Conservation (phyloP, 2,329 filamentous ascomycete species). For the Dichotomopilus funicola region DNA sequence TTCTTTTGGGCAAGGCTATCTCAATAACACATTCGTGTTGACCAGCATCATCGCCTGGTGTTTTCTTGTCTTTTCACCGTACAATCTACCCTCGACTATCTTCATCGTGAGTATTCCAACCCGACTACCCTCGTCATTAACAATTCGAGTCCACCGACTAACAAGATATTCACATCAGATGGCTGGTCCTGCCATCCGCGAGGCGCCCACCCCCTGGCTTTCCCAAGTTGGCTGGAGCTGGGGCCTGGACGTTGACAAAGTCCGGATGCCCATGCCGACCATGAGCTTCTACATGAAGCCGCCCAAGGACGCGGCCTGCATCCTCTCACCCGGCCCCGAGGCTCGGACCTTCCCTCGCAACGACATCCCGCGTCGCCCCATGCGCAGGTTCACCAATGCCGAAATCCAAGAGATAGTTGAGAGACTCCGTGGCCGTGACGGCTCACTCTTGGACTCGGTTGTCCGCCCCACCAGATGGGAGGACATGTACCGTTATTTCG, state of each 20-base stretch:
- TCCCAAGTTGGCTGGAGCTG: background rate
- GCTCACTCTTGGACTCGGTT: slow-evolving; percentile 20
- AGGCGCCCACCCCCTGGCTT: background rate
- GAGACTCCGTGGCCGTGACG: background rate
- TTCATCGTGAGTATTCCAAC: background rate
- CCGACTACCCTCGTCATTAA: background rate
- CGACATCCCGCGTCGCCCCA: background rate
- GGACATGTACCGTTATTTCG: slow-evolving; percentile 43
- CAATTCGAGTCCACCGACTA: background rate
- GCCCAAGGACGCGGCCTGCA: slow-evolving; percentile 22
- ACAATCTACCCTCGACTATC: too few species aligned
- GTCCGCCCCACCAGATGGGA: slow-evolving; percentile 25
- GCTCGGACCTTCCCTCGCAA: slow-evolving; percentile 4
- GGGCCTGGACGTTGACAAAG: background rate
- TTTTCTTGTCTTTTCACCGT: too few species aligned
- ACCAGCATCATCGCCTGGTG: too few species aligned
- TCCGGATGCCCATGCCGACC: slow-evolving; percentile 2
- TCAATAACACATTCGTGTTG: too few species aligned
- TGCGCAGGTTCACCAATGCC: slow-evolving; percentile 6
- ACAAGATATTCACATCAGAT: background rate
- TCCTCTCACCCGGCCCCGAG: slow-evolving; percentile 11
- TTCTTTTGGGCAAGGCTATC: too few species aligned
- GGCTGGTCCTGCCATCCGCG: background rate
- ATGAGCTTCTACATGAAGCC: slow-evolving; percentile 34
- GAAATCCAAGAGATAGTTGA: slow-evolving; percentile 14